Evolutionary conservation across 306 rosid genomes (phyloP).

Genomic region (Castanea mollissima): DNA sequence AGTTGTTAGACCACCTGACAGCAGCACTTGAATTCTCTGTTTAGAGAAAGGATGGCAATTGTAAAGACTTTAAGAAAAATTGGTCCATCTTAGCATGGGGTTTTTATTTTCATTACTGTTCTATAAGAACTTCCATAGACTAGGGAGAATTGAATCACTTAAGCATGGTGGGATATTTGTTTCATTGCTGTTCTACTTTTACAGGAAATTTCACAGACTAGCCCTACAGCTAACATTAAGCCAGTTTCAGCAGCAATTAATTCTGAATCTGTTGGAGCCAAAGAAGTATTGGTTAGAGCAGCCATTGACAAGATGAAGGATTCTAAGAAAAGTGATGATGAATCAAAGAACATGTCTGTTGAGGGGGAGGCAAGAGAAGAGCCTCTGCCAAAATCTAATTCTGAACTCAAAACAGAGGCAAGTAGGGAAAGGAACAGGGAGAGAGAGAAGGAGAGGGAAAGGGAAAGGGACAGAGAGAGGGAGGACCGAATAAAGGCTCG

Average conservation of each 20-base stretch:
- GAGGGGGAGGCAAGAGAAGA: conserved; percentile 65
- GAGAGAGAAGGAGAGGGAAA: conserved; percentile 44
- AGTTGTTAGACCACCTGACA: neutral
- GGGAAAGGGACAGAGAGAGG: conserved; percentile 46
- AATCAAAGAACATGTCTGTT: conserved; percentile 46
- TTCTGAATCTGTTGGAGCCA: conserved; percentile 49
- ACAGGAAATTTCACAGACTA: conserved; percentile 63
- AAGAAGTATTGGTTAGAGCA: conserved; percentile 45
- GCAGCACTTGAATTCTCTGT: conserved; percentile 11
- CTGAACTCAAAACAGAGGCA: conserved; percentile 56
- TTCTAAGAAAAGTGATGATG: conserved; percentile 61
- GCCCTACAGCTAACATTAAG: conserved; percentile 52
- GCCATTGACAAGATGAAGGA: conserved; percentile 59
- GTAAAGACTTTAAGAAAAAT: neutral
- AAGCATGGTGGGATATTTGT: too few relatives aligned
- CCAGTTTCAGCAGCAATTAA: conserved; percentile 38
- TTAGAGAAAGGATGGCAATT: conserved; percentile 7
- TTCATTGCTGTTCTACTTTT: neutral
- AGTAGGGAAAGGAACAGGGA: conserved; percentile 57
- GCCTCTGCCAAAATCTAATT: conserved; percentile 46
- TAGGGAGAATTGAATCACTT: conserved; percentile 14
- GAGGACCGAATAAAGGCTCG: conserved; percentile 62
- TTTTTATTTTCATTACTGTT: conserved; percentile 7
- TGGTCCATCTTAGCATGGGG: neutral
- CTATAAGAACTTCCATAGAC: conserved; percentile 57